Base-by-base conservation (phyloP, 2,329 filamentous ascomycete species). In the Conoideocrella luteorostrata region DNA sequence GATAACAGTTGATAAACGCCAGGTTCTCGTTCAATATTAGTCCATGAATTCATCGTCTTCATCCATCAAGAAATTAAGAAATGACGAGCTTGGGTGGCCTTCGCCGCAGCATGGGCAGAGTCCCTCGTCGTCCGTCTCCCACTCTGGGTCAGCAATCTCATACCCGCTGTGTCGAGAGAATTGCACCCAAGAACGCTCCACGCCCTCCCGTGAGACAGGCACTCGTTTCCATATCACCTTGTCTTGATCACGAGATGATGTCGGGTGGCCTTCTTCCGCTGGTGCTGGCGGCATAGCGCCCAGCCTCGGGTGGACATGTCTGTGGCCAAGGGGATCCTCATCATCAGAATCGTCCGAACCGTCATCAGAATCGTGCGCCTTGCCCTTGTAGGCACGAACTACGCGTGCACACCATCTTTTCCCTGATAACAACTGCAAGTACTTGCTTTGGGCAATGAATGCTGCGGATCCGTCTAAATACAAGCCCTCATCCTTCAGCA, bases 401-500 rank as follows among this genome's bases (percentile, higher is more conserved):
- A 76, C 69, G 43, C 67, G 68, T 13, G 65, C 57, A 20, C 61
- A 63, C 58, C 68, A 71, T 24, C 52, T 51, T 21, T 60, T 59
- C 5, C 67, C 70, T 4, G 58, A 55, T 2, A 75, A 61, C 13
- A 56, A 49, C 32, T 66, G 64, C 20, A 78, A 51, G 17, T 60
- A 48, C 37, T 62, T 67, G 43, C 61, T 60, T 13, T 64, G 59
- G 24, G 66, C 66, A 3, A 75, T 52, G 46, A 68, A 74, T 1
- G 66, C 55, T 3, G 73, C 63, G 1, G 63, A 61, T 5, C 70
- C 67, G 34, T 71, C 69, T 15, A 77, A 59, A 28, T 72, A 67
- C 9, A 78, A 62, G 2, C 75, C 75, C 45, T 76, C 73, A 35
- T 77, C 71, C 48, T 68, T 75, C 43, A 78, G 56, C 56, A 78